Evolutionary conservation across 805 yeast genomes (phyloP), one percentile per base, ranked within the genome.

Genomic region (Saccharomyces eubayanus): DNA sequence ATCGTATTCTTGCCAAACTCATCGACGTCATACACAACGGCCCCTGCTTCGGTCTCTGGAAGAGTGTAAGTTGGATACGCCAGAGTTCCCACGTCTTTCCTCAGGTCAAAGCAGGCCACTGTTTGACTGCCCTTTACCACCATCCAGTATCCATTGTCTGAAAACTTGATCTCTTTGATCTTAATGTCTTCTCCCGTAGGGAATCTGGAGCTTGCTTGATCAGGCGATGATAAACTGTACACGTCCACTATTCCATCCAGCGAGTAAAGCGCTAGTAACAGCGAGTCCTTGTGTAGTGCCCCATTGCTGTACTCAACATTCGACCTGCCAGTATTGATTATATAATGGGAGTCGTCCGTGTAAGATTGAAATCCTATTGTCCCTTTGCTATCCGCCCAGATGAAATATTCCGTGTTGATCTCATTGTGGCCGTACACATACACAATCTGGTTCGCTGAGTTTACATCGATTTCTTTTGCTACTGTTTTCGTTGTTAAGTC

Each of bases 251-350:
- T 50, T 28, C 16, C 43, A 24, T 6, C 28, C 46, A 28, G 50
- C 50, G 6, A 50, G 59, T 28, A 66, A 48, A 36, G 43, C 5
- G 74, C 73, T 9, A 73, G 47, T 24, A 74, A 50, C 3, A 67
- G 49, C 5, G 77, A 77, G 58, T 74, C 78, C 43, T 67, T 70
- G 55, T 74, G 78, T 16, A 71, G 46, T 2, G 53, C 51, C 11
- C 54, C 57, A 2, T 36, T 28, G 46, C 36, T 11, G 49, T 45
- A 20, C 14, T 55, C 9, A 9, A 46, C 21, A 12, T 49, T 47
- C 49, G 16, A 47, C 28, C 51, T 50, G 6, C 20, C 46, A 6
- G 48, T 12, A 29, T 46, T 29, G 6, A 55, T 48, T 6, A 47
- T 46, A 28, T 52, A 49, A 8, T 51, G 53, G 5, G 43, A 29